Evolutionary conservation across 2,329 filamentous ascomycete genomes (phyloP), one percentile per base, ranked within the genome.

Genomic region (Gliomastix tumulicola): DNA sequence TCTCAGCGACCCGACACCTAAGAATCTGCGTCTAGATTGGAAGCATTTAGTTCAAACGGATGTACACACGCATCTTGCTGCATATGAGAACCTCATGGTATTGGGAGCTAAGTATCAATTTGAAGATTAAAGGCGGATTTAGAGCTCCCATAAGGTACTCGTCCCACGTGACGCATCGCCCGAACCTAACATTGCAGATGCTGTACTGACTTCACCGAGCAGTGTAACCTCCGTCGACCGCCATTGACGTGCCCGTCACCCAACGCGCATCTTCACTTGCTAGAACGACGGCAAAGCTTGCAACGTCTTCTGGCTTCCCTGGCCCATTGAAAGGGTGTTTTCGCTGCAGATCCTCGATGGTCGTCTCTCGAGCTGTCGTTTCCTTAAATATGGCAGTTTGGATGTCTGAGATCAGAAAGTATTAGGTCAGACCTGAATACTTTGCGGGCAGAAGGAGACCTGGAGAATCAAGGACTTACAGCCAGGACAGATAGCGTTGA

Each of bases 401-500:
- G 0, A 47, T 50, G 16, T 45, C 53, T 56, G 21, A 18, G 9
- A 12, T 6, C 10, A 7, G 6, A 32, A 6, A 10, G 17, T n/a
- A 16, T 18, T 20, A 12, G 19, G 13, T 12, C 10, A 11, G 10
- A 7, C 12, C 20, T 15, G n/a, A n/a, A n/a, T n/a, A n/a, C n/a
- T n/a, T n/a, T n/a, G n/a, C n/a, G n/a, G n/a, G n/a, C n/a, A n/a
- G n/a, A n/a, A n/a, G n/a, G n/a, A n/a, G n/a, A n/a, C n/a, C n/a
- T n/a, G n/a, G n/a, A n/a, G n/a, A n/a, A n/a, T n/a, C n/a, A n/a
- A n/a, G n/a, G 39, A 50, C 25, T 44, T 39, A 12, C 43, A 75
- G 6, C 72, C 73, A 5, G 73, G 72, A 36, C 69, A 72, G 5
- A 76, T 57, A 0, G 69, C 68, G 44, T 76, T 76, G 22, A 65